Conservation (phyloP, 805 yeast species). For the Limtongia smithiae region DNA sequence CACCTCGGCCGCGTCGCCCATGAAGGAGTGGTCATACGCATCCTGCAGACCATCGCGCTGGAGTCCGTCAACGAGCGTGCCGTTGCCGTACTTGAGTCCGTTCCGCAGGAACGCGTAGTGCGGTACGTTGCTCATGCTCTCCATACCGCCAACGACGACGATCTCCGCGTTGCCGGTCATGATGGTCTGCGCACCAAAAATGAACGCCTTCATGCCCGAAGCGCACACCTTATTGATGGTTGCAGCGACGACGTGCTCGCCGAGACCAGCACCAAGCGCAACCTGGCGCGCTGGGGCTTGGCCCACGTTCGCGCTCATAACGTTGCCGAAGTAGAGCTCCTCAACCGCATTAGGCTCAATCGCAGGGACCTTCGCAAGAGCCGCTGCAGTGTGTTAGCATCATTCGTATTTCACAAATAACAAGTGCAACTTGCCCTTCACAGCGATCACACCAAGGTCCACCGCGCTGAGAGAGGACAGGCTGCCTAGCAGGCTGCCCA, state of each 20-base stretch:
- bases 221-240: slow-evolving; percentile 96
- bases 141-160: slow-evolving; percentile 93
- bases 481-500: slow-evolving; percentile 89
- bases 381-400: slow-evolving; percentile 49
- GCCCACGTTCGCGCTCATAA: slow-evolving; percentile 84
- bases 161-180: slow-evolving; percentile 58
- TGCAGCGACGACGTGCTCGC: slow-evolving; percentile 75
- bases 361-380: slow-evolving; percentile 81
- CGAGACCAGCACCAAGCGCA: slow-evolving; percentile 80
- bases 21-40: slow-evolving; percentile 80
- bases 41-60: slow-evolving; percentile 91
- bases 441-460: slow-evolving; percentile 91
- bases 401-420: too few species aligned
- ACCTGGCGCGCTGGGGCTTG: slow-evolving; percentile 98
- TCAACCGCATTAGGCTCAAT: slow-evolving; percentile 75
- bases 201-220: slow-evolving; percentile 84
- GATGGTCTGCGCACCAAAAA: slow-evolving; percentile 83
- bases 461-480: slow-evolving; percentile 70
- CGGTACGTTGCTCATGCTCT: slow-evolving; percentile 92
- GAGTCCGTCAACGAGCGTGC: slow-evolving; percentile 76
- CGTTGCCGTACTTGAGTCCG: slow-evolving; percentile 89
- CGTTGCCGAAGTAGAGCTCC: slow-evolving; percentile 88
- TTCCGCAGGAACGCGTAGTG: slow-evolving; percentile 77
- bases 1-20: slow-evolving; percentile 98
- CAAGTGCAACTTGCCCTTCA: slow-evolving; percentile 44